Evolutionary conservation across 1,139 yeast genomes (phyloP), one percentile per base, ranked within the genome.

Genomic region (Yamadazyma mexicana): DNA sequence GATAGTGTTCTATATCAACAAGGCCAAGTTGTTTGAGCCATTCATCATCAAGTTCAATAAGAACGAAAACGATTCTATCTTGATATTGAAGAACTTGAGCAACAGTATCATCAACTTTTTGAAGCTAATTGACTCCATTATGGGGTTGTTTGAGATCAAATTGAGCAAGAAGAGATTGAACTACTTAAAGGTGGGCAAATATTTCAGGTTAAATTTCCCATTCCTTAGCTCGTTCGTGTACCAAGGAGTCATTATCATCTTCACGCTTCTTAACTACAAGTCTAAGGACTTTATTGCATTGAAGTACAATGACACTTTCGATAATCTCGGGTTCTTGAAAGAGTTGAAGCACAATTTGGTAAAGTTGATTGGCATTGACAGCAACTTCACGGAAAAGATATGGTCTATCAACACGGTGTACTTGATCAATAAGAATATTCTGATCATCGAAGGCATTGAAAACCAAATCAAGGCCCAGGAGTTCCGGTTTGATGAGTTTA

Each of bases 1-100:
- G 44, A 69, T 74, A 32, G 55, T 70, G 14, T 56, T 76, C 17
- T 66, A 75, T 49, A 70, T 75, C 40, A 75, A 75, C 46, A 59
- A 75, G 39, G 77, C 79, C 23, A 77, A 76, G 45, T 59, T 76
- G 38, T 72, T 73, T 45, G 80, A 75, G 48, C 80, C 79, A 17
- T 76, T 76, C 47, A 61, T 75, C 50, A 58, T 64, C 24, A 64
- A 64, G 42, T 69, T 71, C 35, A 38, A 22, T 48, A 61, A 62
- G 18, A 56, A 56, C 22, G 59, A 64, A 5, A 56, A 61, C 3
- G 65, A 60, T 6, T 51, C 48, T 9, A 38, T 48, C 10, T 43
- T 51, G 16, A 58, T 69, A 11, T 48, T 66, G 17, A 61, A 63
- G 36, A 58, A 59, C 30, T 60, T 72, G 39, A 48, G 66, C 2